Conservation (phyloP, 2,329 filamentous ascomycete species). For the Cladosporium sp. region DNA sequence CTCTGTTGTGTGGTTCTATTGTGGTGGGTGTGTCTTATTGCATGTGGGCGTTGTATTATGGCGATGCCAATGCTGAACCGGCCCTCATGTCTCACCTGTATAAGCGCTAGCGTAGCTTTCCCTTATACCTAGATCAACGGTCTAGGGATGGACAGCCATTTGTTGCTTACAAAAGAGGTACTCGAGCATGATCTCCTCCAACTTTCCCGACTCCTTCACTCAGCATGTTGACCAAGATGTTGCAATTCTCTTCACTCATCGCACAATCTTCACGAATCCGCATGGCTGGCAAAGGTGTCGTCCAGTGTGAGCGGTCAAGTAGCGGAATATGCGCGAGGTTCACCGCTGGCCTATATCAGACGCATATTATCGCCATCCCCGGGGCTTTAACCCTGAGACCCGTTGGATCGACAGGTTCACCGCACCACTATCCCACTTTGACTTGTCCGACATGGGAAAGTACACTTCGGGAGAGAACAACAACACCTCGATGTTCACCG, state of each 20-base stretch:
- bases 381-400: background rate
- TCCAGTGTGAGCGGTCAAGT: background rate
- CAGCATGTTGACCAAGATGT: background rate
- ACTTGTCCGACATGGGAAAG: no score
- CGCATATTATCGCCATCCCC: background rate
- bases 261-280: background rate
- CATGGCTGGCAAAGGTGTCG: background rate
- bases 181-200: background rate
- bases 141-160: no score
- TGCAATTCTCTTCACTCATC: background rate
- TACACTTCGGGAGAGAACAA: background rate
- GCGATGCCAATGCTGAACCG: background rate
- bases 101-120: background rate
- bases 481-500: background rate
- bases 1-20: background rate
- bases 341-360: constrained; percentile 5
- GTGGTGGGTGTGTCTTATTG: background rate
- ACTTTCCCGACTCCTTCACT: background rate
- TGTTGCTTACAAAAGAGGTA: background rate
- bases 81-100: background rate
- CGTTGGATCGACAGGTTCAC: constrained; percentile 5
- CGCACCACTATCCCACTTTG: background rate
- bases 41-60: background rate
- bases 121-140: background rate
- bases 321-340: background rate